These are phyloP conservation scores for Rhodosorus marinus DNA, from an alignment of 23 red algal genomes.

Conservation along the genomic window DNA sequence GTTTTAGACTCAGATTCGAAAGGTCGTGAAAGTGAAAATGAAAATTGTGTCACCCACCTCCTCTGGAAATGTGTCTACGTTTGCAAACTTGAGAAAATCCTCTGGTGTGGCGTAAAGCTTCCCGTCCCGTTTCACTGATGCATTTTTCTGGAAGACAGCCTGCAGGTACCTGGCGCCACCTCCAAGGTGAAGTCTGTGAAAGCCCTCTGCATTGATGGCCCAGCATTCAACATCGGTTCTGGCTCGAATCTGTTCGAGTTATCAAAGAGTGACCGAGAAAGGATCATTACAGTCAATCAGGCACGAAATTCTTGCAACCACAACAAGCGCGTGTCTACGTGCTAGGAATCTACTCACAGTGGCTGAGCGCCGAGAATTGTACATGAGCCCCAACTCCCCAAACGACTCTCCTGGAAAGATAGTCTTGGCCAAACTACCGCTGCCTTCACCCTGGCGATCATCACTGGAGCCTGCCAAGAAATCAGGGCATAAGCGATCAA, in stretches of 20 bases:
- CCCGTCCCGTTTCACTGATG: slow-evolving; percentile 30
- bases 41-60: too few relatives aligned
- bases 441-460: slow-evolving; percentile 1
- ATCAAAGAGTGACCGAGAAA: too few relatives aligned
- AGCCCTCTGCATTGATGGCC: slow-evolving; percentile 84
- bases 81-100: slow-evolving; percentile 69
- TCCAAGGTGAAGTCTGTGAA: slow-evolving; percentile 71
- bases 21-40: too few relatives aligned
- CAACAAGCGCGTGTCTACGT: too few relatives aligned
- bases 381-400: slow-evolving; percentile 94
- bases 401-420: slow-evolving; percentile 62
- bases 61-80: slow-evolving; percentile 39
- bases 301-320: too few relatives aligned
- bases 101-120: slow-evolving; percentile 58
- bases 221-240: slow-evolving; percentile 90
- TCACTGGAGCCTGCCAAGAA: too few relatives aligned
- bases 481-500: too few relatives aligned
- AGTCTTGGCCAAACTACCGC: slow-evolving; percentile 26
- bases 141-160: slow-evolving; percentile 67
- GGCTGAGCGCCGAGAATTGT: slow-evolving; percentile 61
- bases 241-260: too few relatives aligned
- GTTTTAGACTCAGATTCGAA: too few relatives aligned
- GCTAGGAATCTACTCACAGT: too few relatives aligned
- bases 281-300: too few relatives aligned
- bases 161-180: slow-evolving; percentile 65